Base-by-base conservation (phyloP, 805 yeast genomes). In the Kluyveromyces dobzhanskii region DNA sequence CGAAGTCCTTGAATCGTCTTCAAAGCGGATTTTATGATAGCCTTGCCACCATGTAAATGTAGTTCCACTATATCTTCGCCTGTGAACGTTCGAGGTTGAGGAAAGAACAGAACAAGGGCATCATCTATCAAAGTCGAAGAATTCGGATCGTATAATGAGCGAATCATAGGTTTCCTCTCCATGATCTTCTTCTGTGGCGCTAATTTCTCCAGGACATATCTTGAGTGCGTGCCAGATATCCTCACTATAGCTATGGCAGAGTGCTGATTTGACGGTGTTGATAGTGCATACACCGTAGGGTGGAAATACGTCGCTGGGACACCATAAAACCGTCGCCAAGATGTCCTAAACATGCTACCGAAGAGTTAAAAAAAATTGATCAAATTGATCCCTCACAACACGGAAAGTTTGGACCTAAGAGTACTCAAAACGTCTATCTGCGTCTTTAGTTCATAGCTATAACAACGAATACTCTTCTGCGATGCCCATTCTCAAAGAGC, bases 11-110 rank as follows among this genome's bases (percentile, higher is more conserved):
- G 65, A 4, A 92, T 76, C 0, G 94, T 78, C 4, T 64, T 64
- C 35, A 88, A 51, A 0, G 88, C 83, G 0, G 86, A 71, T 35
- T 69, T 66, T 2, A 85, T 73, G 1, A 90, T 85, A 0, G 97
- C 96, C 10, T 72, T 76, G 3, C 97, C 97, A 3, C 98, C 98
- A 59, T 92, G 98, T 2, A 85, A 60, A 53, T 92, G 97, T n/a
- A 92, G 57, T 52, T 92, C 98, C 8, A 88, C 64, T 18, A 82
- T 50, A 49, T 90, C 96, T 57, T 92, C 97, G 1, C 98, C 98
- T 0, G 97, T 92, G 52, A 80, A 92, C 0, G 95, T 80, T 11
- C 69, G 65, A 1, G 97, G 97, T 2, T 71, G 72, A 13, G 73
- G 57, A 60, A 90, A 88, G 51, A 63, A 80, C 1, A 87, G 51